Percentiles rank a stretch among this genome's conserved stretches.
These are phyloP conservation scores for Sclerospora graminicola DNA, from an alignment of 352 stramenopile genomes.

Conservation along the genomic window DNA sequence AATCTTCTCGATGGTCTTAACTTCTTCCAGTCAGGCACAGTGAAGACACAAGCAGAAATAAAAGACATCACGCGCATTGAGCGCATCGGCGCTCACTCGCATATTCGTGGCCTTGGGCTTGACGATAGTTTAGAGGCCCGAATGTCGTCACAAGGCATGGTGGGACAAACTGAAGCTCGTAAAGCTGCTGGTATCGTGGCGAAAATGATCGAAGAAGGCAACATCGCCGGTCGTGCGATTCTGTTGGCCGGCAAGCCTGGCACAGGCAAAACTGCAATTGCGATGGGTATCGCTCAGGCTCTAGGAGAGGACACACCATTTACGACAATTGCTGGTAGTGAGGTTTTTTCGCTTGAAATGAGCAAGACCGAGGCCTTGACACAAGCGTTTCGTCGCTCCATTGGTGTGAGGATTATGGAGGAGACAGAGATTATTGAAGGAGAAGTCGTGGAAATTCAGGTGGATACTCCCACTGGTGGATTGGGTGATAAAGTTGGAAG, in stretches of 20 bases:
- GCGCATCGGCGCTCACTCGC: constrained; percentile 97
- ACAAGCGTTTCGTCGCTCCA: constrained; percentile 94
- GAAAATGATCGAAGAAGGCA: constrained; percentile 98
- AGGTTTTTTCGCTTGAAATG: constrained; percentile 99
- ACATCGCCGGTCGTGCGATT: constrained; percentile 95
- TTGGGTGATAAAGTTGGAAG: constrained; percentile 82
- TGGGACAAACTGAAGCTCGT: constrained; percentile 91
- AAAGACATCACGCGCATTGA: constrained; percentile 97
- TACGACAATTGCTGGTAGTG: constrained; percentile 95
- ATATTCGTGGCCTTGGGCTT: constrained; percentile 97
- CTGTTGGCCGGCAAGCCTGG: constrained; percentile 94
- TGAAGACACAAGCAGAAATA: constrained; percentile 86
- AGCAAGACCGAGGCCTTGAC: constrained; percentile 99
- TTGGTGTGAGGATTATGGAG: constrained; percentile 98
- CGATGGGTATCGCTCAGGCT: constrained; percentile 96
- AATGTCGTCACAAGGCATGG: constrained; percentile 92
- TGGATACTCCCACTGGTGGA: constrained; percentile 83
- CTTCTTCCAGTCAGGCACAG: constrained; percentile 31
- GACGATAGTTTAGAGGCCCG: constrained; percentile 95
- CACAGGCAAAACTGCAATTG: constrained; percentile 96
- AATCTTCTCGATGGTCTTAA: background rate
- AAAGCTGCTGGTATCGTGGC: constrained; percentile 92
- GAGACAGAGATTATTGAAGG: constrained; percentile 99
- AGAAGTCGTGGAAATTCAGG: constrained; percentile 99
- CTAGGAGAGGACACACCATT: constrained; percentile 98